These are phyloP conservation scores for Eimeria sp. DNA, from an alignment of 169 alveolate genomes.

Conservation along the genomic window DNA sequence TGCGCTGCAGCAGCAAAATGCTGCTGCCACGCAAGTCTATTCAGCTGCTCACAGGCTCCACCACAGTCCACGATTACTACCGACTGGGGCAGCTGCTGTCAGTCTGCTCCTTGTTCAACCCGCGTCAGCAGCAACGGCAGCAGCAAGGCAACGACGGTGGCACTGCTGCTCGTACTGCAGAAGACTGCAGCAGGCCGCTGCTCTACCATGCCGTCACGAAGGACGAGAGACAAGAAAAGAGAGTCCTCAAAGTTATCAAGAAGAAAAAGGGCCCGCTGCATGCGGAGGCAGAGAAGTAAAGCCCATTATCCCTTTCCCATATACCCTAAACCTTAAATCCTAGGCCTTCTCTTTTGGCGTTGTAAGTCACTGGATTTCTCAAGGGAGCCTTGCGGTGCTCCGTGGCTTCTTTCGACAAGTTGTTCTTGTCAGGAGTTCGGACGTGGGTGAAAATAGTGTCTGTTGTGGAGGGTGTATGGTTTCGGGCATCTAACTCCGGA, in stretches of 20 bases:
- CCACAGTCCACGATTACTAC: neutral
- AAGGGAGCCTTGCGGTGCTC: neutral
- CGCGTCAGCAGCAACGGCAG: slow-evolving; percentile 27
- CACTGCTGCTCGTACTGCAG: neutral
- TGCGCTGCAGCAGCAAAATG: neutral
- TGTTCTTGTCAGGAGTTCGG: no score
- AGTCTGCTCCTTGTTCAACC: slow-evolving; percentile 12
- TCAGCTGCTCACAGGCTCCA: no score
- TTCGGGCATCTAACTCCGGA: neutral
- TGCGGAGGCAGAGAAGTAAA: slow-evolving; percentile 62
- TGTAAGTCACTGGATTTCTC: neutral
- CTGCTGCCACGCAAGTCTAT: no score
- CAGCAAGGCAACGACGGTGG: neutral
- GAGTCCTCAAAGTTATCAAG: slow-evolving; percentile 48
- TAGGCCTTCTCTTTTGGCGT: neutral
- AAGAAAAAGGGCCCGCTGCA: slow-evolving; percentile 14
- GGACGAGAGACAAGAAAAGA: slow-evolving; percentile 10
- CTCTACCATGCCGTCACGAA: slow-evolving; percentile 8
- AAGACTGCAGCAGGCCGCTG: slow-evolving; percentile 10
- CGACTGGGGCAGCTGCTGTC: slow-evolving; percentile 17
- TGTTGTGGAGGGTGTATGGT: no score
- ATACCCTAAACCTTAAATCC: neutral
- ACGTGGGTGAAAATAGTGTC: no score
- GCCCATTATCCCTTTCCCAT: neutral
- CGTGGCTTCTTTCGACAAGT: neutral